These are phyloP conservation scores for Pyrenochaeta sp. DNA, from an alignment of 2,329 filamentous ascomycete genomes.

Conservation along the genomic window DNA sequence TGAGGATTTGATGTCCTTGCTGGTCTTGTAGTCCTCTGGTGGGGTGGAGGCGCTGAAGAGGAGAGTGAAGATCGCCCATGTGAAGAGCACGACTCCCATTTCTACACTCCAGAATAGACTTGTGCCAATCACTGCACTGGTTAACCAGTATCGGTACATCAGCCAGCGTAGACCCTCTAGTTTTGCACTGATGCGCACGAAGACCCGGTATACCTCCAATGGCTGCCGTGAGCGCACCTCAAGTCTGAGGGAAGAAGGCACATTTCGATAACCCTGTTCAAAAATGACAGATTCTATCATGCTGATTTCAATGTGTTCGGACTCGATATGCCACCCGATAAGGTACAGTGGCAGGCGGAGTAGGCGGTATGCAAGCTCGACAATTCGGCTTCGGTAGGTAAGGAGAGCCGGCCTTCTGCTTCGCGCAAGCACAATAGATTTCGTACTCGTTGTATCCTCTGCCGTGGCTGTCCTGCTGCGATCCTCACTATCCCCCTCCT, in stretches of 20 bases:
- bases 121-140: constrained; percentile 74
- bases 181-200: constrained; percentile 74
- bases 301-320: constrained; percentile 68
- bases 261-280: constrained; percentile 58
- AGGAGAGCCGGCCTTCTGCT: constrained; percentile 80
- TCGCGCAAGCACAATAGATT: constrained; percentile 44
- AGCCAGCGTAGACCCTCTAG: constrained; percentile 75
- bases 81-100: constrained; percentile 70
- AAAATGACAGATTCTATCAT: constrained; percentile 82
- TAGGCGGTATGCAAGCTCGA: constrained; percentile 36
- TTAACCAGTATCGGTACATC: constrained; percentile 84
- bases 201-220: constrained; percentile 79
- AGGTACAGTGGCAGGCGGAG: constrained; percentile 71
- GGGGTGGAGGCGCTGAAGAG: constrained; percentile 37
- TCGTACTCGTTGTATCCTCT: constrained; percentile 12
- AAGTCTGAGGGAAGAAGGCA: constrained; percentile 64
- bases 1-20: constrained; percentile 16
- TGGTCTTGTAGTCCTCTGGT: not conserved
- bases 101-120: constrained; percentile 79
- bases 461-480: constrained; percentile 21
- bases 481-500: constrained; percentile 41
- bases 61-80: constrained; percentile 67
- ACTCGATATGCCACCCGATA: constrained; percentile 70
- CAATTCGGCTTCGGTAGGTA: constrained; percentile 72
- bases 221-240: constrained; percentile 75